Conservation (phyloP, 805 yeast species). For the Zygosaccharomyces gambellarensis region DNA sequence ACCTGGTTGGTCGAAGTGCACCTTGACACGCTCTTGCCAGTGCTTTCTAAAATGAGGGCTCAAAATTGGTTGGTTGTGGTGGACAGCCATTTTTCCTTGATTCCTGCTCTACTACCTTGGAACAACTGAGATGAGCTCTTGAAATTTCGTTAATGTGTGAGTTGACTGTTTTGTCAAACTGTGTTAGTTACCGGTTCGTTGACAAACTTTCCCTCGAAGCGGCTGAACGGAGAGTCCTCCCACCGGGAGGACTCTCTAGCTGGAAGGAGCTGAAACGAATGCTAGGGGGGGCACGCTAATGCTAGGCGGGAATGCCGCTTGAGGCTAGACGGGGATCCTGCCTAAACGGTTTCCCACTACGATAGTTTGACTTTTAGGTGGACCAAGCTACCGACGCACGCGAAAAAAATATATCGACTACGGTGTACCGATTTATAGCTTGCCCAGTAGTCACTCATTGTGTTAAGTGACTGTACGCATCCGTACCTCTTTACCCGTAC, state of each 20-base stretch:
- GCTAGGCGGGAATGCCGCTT: not conserved
- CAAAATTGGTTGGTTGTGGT: conserved; percentile 97
- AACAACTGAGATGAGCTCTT: not conserved
- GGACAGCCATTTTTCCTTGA: conserved; percentile 66
- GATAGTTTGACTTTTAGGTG: no score
- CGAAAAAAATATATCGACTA: not conserved
- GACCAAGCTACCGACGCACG: not conserved
- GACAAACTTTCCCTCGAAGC: not conserved
- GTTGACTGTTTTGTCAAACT: conserved; percentile 1
- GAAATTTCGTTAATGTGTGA: conserved; percentile 1
- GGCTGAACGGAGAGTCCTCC: not conserved
- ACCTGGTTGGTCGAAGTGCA: conserved; percentile 99
- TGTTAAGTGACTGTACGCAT: not conserved
- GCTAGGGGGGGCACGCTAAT: not conserved
- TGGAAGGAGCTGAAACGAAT: not conserved
- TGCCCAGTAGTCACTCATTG: not conserved
- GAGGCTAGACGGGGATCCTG: no score
- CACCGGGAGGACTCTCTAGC: not conserved
- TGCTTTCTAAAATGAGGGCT: conserved; percentile 99
- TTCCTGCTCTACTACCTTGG: conserved; percentile 28
- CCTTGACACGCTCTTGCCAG: conserved; percentile 99
- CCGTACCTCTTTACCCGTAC: not conserved
- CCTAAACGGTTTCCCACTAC: not conserved
- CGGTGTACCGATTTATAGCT: not conserved
- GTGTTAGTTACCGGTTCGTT: conserved; percentile 1